These are phyloP conservation scores for Mycosphaerella sp. DNA, from an alignment of 2,329 filamentous ascomycete genomes.

Conservation along the genomic window DNA sequence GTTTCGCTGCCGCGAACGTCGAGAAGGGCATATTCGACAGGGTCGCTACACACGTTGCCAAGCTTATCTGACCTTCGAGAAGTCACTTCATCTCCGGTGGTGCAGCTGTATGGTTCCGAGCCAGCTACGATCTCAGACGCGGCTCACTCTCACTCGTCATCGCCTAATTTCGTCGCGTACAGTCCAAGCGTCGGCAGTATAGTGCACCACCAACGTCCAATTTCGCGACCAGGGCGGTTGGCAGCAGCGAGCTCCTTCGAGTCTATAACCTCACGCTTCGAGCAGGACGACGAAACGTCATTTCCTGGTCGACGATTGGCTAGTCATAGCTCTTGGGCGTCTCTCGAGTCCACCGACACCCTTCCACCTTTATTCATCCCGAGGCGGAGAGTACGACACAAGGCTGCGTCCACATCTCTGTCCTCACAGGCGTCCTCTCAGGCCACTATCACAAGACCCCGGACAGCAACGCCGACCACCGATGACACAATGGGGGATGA, in stretches of 20 bases:
- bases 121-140: slow-evolving; percentile 20
- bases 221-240: slow-evolving; percentile 12
- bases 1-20: slow-evolving; percentile 10
- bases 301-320: slow-evolving; percentile 20
- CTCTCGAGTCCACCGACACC: slow-evolving; percentile 24
- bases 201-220: slow-evolving; percentile 8
- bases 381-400: slow-evolving; percentile 28
- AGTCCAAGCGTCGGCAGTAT: slow-evolving; percentile 16
- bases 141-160: slow-evolving; percentile 21
- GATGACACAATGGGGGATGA: slow-evolving; percentile 21
- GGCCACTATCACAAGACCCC: slow-evolving; percentile 2
- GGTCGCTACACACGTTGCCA: slow-evolving; percentile 14
- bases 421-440: slow-evolving; percentile 15
- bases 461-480: slow-evolving; percentile 2
- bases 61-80: slow-evolving; percentile 16
- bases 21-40: slow-evolving; percentile 16
- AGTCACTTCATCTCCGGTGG: slow-evolving; percentile 14
- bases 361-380: slow-evolving; percentile 32
- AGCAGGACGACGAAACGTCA: slow-evolving; percentile 18
- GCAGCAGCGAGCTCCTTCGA: slow-evolving; percentile 26
- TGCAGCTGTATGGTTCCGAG: slow-evolving; percentile 14
- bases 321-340: slow-evolving; percentile 23
- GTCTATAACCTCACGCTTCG: slow-evolving; percentile 29
- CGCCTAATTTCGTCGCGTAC: slow-evolving; percentile 30
- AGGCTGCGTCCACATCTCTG: slow-evolving; percentile 21